Evolutionary conservation across 495 filamentous ascomycete species (phyloP), one percentile per base, ranked within the genome.

Genomic region (Physcia stellaris): DNA sequence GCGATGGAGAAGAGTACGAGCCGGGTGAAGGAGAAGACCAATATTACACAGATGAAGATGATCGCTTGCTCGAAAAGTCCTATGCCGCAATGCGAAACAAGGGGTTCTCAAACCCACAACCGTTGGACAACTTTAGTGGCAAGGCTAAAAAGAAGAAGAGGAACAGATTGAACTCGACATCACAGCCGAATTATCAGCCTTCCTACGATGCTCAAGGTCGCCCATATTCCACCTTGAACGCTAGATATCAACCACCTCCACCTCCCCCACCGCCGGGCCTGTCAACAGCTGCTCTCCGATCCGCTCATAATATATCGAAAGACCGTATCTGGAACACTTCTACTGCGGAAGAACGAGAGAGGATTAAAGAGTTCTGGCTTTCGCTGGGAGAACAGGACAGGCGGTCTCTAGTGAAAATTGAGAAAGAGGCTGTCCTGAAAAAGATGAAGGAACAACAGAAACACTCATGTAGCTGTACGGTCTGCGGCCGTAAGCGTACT

Each of bases 361-460:
- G 90, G 45, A 99, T 99, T 54, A 92, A 94, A 51, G 83, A 93
- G 40, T 99, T 96, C 60, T 99, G 90, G 90, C 69, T 99, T 24
- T 86, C 85, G n/a, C 60, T 99, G 19, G 84, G 85, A 41, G 92
- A 99, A 56, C 80, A 86, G 31, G 88, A 99, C 42, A 77, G 90
- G 36, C 84, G 88, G 45, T 85, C 83, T 4, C 64, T 99, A 27
- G 87, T 99, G 45, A 94, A 94, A 57, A 86, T 99, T 9, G 90
- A 99, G 61, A 99, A 99, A 55, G 86, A 96, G 61, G 90, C 92
- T 4, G 90, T 99, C 1, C 60, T 99, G 37, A 83, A 83, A 48
- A 99, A 99, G 63, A 99, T 99, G 90, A 98, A 99, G 63, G 92
- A 99, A 57, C 90, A 99, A 60, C 90, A 99, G 57, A 96, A 95